A percentile compares a stretch with the other conserved stretches of the same genome.
Evolutionary conservation across 768 basidiomycete genomes (phyloP).

Genomic region (Tylopilus balloui): DNA sequence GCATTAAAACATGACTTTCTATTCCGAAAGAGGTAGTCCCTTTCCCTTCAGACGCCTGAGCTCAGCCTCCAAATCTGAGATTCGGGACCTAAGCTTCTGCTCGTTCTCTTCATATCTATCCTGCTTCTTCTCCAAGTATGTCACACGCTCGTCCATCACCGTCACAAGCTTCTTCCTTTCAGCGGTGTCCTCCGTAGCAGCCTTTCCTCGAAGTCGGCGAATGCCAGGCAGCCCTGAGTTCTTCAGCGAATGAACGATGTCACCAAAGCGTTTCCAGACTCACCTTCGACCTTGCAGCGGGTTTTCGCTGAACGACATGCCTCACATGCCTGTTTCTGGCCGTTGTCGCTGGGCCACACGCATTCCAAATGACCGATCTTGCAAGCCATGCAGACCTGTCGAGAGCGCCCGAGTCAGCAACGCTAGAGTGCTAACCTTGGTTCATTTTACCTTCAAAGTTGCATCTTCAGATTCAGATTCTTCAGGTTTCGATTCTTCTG

Average conservation of each 20-base stretch:
- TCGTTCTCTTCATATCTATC: background rate
- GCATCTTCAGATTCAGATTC: too few relatives aligned
- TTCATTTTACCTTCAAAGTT: too few relatives aligned
- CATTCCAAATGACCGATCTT: background rate
- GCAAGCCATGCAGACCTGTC: background rate
- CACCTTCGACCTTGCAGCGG: background rate
- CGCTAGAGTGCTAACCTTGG: background rate
- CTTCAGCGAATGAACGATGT: background rate
- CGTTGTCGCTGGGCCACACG: background rate
- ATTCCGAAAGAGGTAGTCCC: too few relatives aligned
- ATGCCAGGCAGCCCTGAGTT: background rate
- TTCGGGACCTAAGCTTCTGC: background rate
- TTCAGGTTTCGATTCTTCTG: too few relatives aligned
- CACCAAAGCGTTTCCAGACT: accelerated
- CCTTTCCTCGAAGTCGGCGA: background rate
- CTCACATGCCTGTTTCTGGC: background rate
- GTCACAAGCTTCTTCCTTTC: background rate
- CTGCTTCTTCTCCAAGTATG: background rate
- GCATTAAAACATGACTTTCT: too few relatives aligned
- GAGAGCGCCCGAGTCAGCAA: too few relatives aligned
- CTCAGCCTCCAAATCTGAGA: background rate
- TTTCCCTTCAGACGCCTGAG: background rate
- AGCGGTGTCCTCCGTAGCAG: background rate
- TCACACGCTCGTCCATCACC: background rate
- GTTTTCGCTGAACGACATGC: background rate